Base-by-base conservation (phyloP, 495 filamentous ascomycete genomes). In the Thermothielavioides terrestris region DNA sequence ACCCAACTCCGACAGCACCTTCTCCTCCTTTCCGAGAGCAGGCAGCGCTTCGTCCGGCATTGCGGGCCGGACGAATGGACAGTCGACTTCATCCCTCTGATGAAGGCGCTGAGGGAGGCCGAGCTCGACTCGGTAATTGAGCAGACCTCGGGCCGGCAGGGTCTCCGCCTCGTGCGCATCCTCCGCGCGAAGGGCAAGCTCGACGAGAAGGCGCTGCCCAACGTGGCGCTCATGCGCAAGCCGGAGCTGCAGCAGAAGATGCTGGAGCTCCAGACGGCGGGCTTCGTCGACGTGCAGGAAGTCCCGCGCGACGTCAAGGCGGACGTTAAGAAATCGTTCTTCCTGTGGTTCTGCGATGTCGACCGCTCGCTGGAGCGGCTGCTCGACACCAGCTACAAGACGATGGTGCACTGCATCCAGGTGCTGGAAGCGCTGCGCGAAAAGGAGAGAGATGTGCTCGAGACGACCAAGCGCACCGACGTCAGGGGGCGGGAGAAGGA, bases 241-340 rank as follows among this genome's bases (percentile, higher is more conserved):
- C 83, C 86, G 44, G 83, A 92, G 38, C 73, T 95, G 37, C 88
- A 91, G 12, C 77, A 83, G 46, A 82, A 86, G 50, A 81, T 97
- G 58, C 78, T 82, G 2, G 77, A 77, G 48, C 85, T 99, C 76
- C 85, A 94, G 52, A 78, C 81, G 56, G 77, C 79, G 22, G 91
- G 92, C 4, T 84, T 90, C 50, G 76, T 95, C 15, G 85, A 95
- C 50, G 72, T 89, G 9, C 94, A 97, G 61, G 92, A 99, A 70
- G 83, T 97, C 0, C 92, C 92, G 4, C 82, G 82, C 37, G 91
- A 96, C 55, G 76, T 74, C 41, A 83, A 81, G 42, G 82, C 88
- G 2, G 78, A 86, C 41, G 81, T 88, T 9, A 81, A 76, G 42
- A 81, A 86, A 28, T 90, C 88, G 1, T 81, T 91, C 31, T 96